Evolutionary conservation across 2,329 filamentous ascomycete species (phyloP).

Genomic region (Diaporthe citri): DNA sequence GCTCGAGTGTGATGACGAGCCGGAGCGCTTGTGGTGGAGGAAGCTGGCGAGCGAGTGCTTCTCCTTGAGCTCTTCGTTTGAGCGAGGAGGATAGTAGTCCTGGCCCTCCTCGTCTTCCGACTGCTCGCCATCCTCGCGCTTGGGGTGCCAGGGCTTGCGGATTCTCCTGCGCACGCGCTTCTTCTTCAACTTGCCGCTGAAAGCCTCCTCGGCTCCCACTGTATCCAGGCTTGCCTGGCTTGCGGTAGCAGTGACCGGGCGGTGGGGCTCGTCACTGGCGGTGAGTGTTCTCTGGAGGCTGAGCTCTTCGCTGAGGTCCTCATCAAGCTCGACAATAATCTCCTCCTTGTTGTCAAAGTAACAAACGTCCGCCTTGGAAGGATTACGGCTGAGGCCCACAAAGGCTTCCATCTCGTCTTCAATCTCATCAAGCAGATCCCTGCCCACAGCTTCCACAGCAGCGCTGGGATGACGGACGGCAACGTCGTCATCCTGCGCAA

Average conservation of each 20-base stretch:
- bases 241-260: not conserved
- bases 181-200: conserved; percentile 58
- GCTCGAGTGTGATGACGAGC: conserved; percentile 31
- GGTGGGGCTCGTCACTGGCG: conserved; percentile 19
- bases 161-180: conserved; percentile 57
- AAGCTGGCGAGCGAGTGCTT: conserved; percentile 35
- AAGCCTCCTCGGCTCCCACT: conserved; percentile 45
- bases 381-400: conserved; percentile 33
- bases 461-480: conserved; percentile 48
- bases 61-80: conserved; percentile 45
- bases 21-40: conserved; percentile 38
- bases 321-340: conserved; percentile 30
- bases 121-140: conserved; percentile 46
- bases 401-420: conserved; percentile 52
- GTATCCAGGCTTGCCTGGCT: conserved; percentile 29
- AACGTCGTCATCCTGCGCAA: conserved; percentile 39
- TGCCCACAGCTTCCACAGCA: conserved; percentile 66
- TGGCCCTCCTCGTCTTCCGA: conserved; percentile 43
- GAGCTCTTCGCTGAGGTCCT: conserved; percentile 34
- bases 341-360: conserved; percentile 31
- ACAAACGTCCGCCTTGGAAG: conserved; percentile 28
- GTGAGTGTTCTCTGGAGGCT: conserved; percentile 26
- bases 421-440: conserved; percentile 60
- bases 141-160: conserved; percentile 48
- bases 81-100: conserved; percentile 40